phyloP scores from a whole-genome alignment of 1,284 basidiomycete species.

The Marasmius sp. region DNA sequence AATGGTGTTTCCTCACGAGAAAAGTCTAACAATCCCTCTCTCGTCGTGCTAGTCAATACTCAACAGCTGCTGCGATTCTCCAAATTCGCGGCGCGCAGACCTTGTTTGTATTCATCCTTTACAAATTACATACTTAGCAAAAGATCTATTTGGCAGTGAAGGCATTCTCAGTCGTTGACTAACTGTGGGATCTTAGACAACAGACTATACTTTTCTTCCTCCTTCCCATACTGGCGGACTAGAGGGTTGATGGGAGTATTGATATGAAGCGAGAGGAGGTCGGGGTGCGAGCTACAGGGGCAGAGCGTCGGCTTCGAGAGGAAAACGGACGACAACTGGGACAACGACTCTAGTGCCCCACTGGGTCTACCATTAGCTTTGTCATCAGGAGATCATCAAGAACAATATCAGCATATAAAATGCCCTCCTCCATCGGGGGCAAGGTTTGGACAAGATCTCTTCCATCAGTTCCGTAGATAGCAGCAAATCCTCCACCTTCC shows the following conservation, averaged over 20 bases:
- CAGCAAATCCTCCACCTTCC: slow-evolving; percentile 19
- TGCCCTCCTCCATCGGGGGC: slow-evolving; percentile 13
- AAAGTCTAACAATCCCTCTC: slow-evolving; percentile 1
- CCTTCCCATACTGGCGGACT: neutral
- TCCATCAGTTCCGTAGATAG: slow-evolving; percentile 18
- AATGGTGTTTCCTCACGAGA: neutral
- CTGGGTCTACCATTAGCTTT: slow-evolving; percentile 16
- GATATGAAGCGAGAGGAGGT: slow-evolving; percentile 13
- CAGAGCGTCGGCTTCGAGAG: neutral
- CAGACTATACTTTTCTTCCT: slow-evolving; percentile 3
- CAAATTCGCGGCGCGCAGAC: slow-evolving; percentile 17
- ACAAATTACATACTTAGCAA: too few species aligned
- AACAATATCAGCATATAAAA: slow-evolving; percentile 19
- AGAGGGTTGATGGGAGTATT: neutral
- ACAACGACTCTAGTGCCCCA: slow-evolving; percentile 17
- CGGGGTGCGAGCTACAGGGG: slow-evolving; percentile 14
- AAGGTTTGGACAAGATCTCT: slow-evolving; percentile 7
- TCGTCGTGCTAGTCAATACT: slow-evolving; percentile 58
- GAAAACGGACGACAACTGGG: neutral
- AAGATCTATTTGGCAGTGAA: too few species aligned
- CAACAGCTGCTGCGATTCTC: slow-evolving; percentile 88
- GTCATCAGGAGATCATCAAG: slow-evolving; percentile 9
- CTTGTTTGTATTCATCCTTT: too few species aligned
- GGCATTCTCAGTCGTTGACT: too few species aligned
- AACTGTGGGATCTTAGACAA: neutral